Conservation (phyloP, 148 eudicot genomes). For the Salicornia ramosissima region DNA sequence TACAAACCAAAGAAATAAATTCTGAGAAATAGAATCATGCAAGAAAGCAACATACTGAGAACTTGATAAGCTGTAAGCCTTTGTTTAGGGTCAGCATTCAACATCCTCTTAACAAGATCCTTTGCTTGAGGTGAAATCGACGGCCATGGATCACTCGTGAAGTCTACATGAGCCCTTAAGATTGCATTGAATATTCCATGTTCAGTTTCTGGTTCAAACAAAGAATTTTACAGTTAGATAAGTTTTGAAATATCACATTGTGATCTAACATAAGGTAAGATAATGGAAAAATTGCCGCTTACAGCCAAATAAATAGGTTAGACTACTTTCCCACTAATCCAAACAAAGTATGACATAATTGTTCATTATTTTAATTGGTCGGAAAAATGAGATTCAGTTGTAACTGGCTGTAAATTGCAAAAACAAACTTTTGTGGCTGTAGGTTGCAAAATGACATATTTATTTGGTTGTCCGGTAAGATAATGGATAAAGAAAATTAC, state of each 20-base stretch:
- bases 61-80: slow-evolving; percentile 86
- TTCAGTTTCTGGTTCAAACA: slow-evolving; percentile 66
- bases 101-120: slow-evolving; percentile 90
- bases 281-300: too few species aligned
- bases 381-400: too few species aligned
- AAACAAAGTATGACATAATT: too few species aligned
- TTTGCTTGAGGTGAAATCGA: slow-evolving; percentile 78
- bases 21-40: not conserved
- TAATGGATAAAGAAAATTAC: slow-evolving; percentile 21
- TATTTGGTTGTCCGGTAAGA: too few species aligned
- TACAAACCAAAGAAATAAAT: not conserved
- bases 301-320: too few species aligned
- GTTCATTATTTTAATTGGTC: too few species aligned
- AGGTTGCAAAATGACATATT: too few species aligned
- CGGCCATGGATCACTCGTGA: slow-evolving; percentile 93
- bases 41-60: slow-evolving; percentile 45
- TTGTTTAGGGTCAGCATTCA: slow-evolving; percentile 80
- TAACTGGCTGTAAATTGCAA: too few species aligned
- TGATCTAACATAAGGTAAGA: too few species aligned
- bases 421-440: too few species aligned
- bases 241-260: too few species aligned
- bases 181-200: slow-evolving; percentile 95
- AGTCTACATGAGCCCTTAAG: slow-evolving; percentile 76
- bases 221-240: not conserved
- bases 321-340: too few species aligned